Base-by-base conservation (phyloP, 2,329 filamentous ascomycete genomes). In the Paracoccidioides lutzii region DNA sequence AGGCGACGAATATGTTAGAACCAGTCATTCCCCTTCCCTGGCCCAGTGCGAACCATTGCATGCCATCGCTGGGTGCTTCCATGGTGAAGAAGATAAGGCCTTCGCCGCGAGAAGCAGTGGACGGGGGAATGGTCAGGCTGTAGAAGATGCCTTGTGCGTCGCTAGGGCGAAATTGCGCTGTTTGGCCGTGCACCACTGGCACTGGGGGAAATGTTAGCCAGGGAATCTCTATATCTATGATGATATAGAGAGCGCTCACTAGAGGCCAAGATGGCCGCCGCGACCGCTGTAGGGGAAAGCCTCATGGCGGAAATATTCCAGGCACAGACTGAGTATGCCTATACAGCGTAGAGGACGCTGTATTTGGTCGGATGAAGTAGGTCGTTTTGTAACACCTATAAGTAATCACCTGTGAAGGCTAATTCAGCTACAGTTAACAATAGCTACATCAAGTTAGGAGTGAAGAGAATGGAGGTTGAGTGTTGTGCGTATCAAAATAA, bases 21-120 rank as follows among this genome's bases (percentile, higher is more conserved):
- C 75, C 76, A 14, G 65, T 60, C 81, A 83, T 83, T 22, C 65
- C 59, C 1, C 61, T 69, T 32, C 81, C 81, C 63, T 82, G 78
- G 6, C 79, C 81, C 3, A 83, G 65, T 3, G 73, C 77, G 38
- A 81, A 73, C 76, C 78, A 83, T 66, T 75, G 66, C 62, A 79
- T 75, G 5, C 28, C 5, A 7, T 65, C 71, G 43, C 72, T 74
- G 1, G 81, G 79, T 3, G 77, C 78, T 48, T 73, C 75, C 52
- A 83, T 72, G 57, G 81, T 78, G 62, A 83, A 77, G 66, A 75
- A 83, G 53, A 83, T 77, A 58, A 81, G 77, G 28, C 80, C 79
- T 38, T 62, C 71, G 10, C 75, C 76, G 22, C 73, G 75, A 3
- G 71, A 73, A 0, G 75, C 75, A 4, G 79, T 81, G 33, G 68